A percentile compares a stretch with the other conserved stretches of the same genome.
Conservation (phyloP, 2,329 filamentous ascomycete species). For the Dactylellina parvicollis region DNA sequence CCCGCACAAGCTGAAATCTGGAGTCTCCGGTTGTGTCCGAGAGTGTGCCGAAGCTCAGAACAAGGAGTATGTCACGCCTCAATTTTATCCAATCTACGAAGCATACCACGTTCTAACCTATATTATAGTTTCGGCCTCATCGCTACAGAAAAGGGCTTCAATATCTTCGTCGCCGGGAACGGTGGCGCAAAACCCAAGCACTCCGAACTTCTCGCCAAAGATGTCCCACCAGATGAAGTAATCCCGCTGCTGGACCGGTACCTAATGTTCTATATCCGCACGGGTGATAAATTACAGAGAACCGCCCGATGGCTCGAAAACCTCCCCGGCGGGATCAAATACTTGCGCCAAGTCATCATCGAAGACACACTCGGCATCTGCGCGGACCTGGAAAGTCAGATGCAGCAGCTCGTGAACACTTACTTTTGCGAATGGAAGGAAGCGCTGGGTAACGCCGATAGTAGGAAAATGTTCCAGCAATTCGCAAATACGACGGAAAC, state of each 20-base stretch:
- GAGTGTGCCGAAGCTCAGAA: slow-evolving; percentile 93
- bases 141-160: slow-evolving; percentile 91
- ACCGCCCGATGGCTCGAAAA: slow-evolving; percentile 88
- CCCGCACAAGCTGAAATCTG: slow-evolving; percentile 91
- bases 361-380: slow-evolving; percentile 87
- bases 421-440: slow-evolving; percentile 96
- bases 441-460: slow-evolving; percentile 75
- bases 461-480: slow-evolving; percentile 77
- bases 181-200: slow-evolving; percentile 86
- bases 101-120: slow-evolving; percentile 15
- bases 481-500: slow-evolving; percentile 84
- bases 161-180: slow-evolving; percentile 89
- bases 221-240: slow-evolving; percentile 83
- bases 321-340: slow-evolving; percentile 83
- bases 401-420: slow-evolving; percentile 82
- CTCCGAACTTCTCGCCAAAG: slow-evolving; percentile 83
- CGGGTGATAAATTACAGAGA: slow-evolving; percentile 86
- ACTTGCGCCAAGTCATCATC: slow-evolving; percentile 82
- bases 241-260: slow-evolving; percentile 87
- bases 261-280: slow-evolving; percentile 92
- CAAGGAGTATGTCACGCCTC: slow-evolving; percentile 73
- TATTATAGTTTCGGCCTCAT: slow-evolving; percentile 79
- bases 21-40: slow-evolving; percentile 88
- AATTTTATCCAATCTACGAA: background rate
- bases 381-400: slow-evolving; percentile 83